phyloP scores from a whole-genome alignment of 768 basidiomycete genomes.

The Suillus discolor region DNA sequence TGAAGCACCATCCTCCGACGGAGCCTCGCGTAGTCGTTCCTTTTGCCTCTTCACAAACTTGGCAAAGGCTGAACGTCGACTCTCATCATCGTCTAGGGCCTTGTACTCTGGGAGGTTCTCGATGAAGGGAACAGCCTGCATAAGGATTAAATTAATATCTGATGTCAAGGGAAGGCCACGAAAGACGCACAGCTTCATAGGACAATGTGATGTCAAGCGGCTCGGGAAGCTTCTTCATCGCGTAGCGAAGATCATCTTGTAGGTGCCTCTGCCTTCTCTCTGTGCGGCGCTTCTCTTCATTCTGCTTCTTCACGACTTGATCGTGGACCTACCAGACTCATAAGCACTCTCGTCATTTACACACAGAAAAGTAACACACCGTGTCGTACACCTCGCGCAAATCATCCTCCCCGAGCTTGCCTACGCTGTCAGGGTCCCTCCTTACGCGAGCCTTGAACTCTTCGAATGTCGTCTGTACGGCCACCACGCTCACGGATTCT shows the following conservation, averaged over 20 bases:
- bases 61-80: constrained; percentile 74
- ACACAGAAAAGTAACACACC: constrained; percentile 43
- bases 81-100: constrained; percentile 87
- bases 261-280: constrained; percentile 86
- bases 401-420: constrained; percentile 52
- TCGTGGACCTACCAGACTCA: constrained; percentile 61
- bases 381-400: constrained; percentile 60
- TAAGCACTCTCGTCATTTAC: constrained; percentile 7
- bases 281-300: constrained; percentile 83
- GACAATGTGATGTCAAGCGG: constrained; percentile 72
- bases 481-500: constrained; percentile 41
- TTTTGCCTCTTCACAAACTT: constrained; percentile 93
- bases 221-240: constrained; percentile 86
- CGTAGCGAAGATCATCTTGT: constrained; percentile 96
- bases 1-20: constrained; percentile 82
- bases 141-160: constrained; percentile 7
- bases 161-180: background rate
- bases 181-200: constrained; percentile 74
- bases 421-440: constrained; percentile 53
- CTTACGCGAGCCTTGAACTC: constrained; percentile 63
- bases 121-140: constrained; percentile 72
- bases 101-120: constrained; percentile 85
- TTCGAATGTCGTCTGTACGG: constrained; percentile 63
- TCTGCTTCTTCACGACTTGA: constrained; percentile 69
- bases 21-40: constrained; percentile 77